phyloP scores from a whole-genome alignment of 805 yeast genomes.

The Debaryomyces maramus region DNA sequence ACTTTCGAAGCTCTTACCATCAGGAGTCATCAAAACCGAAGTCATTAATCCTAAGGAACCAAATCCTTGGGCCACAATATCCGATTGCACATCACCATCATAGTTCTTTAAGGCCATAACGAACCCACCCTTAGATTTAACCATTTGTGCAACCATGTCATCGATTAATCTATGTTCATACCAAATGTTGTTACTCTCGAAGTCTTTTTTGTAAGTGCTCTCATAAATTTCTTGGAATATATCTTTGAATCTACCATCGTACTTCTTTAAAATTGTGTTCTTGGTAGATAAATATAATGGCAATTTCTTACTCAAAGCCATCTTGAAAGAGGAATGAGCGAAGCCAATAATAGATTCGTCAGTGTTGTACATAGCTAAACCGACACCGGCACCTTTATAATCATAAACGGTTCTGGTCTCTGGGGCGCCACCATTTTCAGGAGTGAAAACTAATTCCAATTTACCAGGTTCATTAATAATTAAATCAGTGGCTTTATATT shows the following conservation, averaged over 20 bases:
- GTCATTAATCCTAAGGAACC: slow-evolving; percentile 86
- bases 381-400: slow-evolving; percentile 70
- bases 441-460: slow-evolving; percentile 65
- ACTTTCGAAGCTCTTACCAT: slow-evolving; percentile 81
- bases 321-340: slow-evolving; percentile 77
- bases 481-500: slow-evolving; percentile 77
- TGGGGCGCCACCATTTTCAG: slow-evolving; percentile 54
- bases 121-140: slow-evolving; percentile 81
- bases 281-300: slow-evolving; percentile 72
- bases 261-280: slow-evolving; percentile 78
- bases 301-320: slow-evolving; percentile 64
- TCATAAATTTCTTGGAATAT: slow-evolving; percentile 71
- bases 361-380: slow-evolving; percentile 80
- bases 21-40: slow-evolving; percentile 78
- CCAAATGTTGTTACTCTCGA: slow-evolving; percentile 61
- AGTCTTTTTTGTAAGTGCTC: slow-evolving; percentile 51
- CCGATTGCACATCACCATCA: slow-evolving; percentile 85
- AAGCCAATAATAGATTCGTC: slow-evolving; percentile 75
- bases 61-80: slow-evolving; percentile 84
- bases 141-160: slow-evolving; percentile 89
- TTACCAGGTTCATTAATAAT: slow-evolving; percentile 67
- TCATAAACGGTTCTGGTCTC: slow-evolving; percentile 56
- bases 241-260: slow-evolving; percentile 82
- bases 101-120: slow-evolving; percentile 80
- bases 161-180: slow-evolving; percentile 83